Percentiles rank a stretch among this genome's conserved stretches.
These are phyloP conservation scores for Venturia effusa DNA, from an alignment of 2,329 filamentous ascomycete genomes.

Conservation along the genomic window DNA sequence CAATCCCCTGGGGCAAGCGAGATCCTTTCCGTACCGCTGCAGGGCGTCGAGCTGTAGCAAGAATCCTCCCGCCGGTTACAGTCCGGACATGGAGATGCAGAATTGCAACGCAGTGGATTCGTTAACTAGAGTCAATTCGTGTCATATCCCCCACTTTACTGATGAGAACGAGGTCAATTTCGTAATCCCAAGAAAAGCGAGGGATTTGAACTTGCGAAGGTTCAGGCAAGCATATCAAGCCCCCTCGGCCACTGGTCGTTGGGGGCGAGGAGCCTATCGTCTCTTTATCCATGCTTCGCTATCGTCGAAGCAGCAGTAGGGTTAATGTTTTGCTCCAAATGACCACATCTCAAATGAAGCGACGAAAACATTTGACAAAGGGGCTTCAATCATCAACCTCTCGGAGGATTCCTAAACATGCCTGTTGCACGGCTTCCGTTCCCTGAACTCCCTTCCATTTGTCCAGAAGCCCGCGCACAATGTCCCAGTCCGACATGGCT, in stretches of 20 bases:
- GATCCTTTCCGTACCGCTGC: neutral
- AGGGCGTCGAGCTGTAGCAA: neutral
- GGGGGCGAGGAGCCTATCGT: neutral
- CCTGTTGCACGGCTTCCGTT: slow-evolving; percentile 27
- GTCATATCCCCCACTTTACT: neutral
- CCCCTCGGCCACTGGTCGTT: neutral
- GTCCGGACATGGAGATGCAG: neutral
- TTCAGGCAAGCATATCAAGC: neutral
- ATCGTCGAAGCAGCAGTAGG: no score
- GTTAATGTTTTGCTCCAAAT: neutral
- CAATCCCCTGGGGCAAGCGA: neutral
- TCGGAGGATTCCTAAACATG: slow-evolving; percentile 25
- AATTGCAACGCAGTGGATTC: neutral
- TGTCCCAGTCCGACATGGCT: slow-evolving; percentile 42
- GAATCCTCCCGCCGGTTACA: neutral
- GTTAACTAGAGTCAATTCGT: neutral
- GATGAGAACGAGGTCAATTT: neutral
- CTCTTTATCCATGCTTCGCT: neutral
- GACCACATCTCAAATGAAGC: neutral
- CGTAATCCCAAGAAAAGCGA: neutral
- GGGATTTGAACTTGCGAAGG: neutral
- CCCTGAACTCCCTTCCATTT: slow-evolving; percentile 35
- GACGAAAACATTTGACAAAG: neutral
- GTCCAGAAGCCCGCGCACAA: slow-evolving; percentile 28
- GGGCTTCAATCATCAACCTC: slow-evolving; percentile 4